phyloP scores from a whole-genome alignment of 2,329 filamentous ascomycete genomes.

The Neopestalotiopsis sp. region DNA sequence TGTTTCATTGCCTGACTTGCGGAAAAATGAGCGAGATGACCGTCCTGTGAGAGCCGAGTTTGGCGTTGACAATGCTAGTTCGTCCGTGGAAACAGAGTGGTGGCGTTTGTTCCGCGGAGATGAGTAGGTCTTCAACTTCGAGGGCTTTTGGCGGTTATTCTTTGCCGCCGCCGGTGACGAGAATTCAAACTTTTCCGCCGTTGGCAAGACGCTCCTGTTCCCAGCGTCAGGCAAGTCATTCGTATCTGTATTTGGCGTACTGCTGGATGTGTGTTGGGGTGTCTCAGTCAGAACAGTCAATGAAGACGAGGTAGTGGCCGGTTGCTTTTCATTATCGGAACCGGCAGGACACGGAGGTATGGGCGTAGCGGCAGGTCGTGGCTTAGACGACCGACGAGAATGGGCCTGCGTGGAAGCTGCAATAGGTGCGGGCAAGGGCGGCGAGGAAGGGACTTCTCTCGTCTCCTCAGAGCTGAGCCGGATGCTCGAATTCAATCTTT shows the following conservation, averaged over 20 bases:
- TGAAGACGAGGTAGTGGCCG: constrained; percentile 31
- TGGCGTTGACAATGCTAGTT: constrained; percentile 48
- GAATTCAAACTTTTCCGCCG: constrained; percentile 18
- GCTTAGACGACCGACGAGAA: constrained; percentile 26
- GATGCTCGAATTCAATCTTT: background rate
- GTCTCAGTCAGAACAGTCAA: constrained; percentile 34
- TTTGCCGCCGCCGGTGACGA: constrained; percentile 42
- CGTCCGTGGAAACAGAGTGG: constrained; percentile 55
- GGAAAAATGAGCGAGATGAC: constrained; percentile 22
- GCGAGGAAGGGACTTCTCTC: constrained; percentile 21
- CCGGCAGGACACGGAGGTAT: constrained; percentile 23
- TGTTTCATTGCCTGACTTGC: constrained; percentile 16
- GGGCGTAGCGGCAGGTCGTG: constrained; percentile 27
- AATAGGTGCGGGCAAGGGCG: constrained; percentile 29
- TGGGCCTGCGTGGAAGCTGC: constrained; percentile 31
- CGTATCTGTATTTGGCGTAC: constrained; percentile 33
- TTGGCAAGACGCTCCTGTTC: background rate
- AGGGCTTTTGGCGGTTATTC: constrained; percentile 32
- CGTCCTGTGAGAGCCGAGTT: constrained; percentile 33
- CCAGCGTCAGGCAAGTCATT: background rate
- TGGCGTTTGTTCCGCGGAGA: constrained; percentile 22
- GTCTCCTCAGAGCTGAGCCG: constrained; percentile 7
- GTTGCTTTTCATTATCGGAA: background rate
- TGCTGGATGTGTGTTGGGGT: constrained; percentile 31
- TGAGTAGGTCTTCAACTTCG: constrained; percentile 32